These are phyloP conservation scores for Garcia nutans DNA, from an alignment of 345 rosid genomes.

Conservation along the genomic window DNA sequence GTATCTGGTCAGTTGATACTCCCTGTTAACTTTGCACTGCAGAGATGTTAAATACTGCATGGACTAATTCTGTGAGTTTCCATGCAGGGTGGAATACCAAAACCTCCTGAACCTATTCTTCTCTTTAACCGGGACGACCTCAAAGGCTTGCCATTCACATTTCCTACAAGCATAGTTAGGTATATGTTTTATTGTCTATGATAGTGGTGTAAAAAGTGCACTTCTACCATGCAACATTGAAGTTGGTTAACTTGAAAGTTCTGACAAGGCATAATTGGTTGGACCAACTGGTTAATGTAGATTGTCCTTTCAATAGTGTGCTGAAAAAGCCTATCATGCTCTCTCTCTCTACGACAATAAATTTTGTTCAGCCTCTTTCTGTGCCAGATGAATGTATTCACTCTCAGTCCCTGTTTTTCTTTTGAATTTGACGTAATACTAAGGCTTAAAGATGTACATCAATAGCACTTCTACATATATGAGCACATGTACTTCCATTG, in stretches of 20 bases:
- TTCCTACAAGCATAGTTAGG: constrained; percentile 66
- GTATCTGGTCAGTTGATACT: constrained; percentile 65
- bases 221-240: not conserved
- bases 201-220: not conserved
- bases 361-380: too few relatives aligned
- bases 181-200: constrained; percentile 18
- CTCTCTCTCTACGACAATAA: not conserved
- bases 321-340: not conserved
- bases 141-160: constrained; percentile 78
- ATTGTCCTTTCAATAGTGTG: not conserved
- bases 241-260: not conserved
- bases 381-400: not conserved
- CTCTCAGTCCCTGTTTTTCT: not conserved
- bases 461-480: not conserved
- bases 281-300: not conserved
- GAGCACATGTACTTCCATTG: not conserved
- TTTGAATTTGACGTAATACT: not conserved
- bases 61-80: constrained; percentile 16
- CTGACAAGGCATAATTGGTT: not conserved
- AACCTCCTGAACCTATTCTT: constrained; percentile 64
- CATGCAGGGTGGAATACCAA: constrained; percentile 75
- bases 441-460: not conserved
- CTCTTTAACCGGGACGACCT: constrained; percentile 67
- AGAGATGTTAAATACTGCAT: not conserved
- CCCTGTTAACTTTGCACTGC: constrained; percentile 12